A percentile compares a stretch with the other conserved stretches of the same genome.
Evolutionary conservation across 1,284 basidiomycete species (phyloP).

Genomic region (Tetrapyrgos nigripes): DNA sequence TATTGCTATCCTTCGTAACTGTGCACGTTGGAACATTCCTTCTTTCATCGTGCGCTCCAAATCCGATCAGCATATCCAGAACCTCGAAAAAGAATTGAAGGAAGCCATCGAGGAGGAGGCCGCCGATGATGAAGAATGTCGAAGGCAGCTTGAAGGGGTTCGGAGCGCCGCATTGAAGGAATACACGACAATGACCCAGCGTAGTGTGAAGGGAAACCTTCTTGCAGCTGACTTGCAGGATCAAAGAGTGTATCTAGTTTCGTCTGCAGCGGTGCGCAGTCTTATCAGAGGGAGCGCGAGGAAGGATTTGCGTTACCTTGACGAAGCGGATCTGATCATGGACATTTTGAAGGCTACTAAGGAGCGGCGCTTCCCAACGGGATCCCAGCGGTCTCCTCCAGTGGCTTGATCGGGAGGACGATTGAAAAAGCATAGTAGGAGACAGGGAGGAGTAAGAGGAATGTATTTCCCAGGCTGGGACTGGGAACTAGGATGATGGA

Average conservation of each 20-base stretch:
- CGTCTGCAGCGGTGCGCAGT: conserved; percentile 17
- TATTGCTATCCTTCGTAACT: conserved; percentile 29
- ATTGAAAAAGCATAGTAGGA: too few relatives aligned
- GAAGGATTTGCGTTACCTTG: conserved; percentile 26
- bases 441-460: too few relatives aligned
- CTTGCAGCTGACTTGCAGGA: conserved; percentile 28
- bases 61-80: conserved; percentile 39
- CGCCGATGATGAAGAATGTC: neutral
- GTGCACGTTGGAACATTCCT: conserved; percentile 36
- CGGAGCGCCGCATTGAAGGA: conserved; percentile 21
- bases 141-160: neutral
- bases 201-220: conserved; percentile 35
- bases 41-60: conserved; percentile 42
- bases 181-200: conserved; percentile 30
- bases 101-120: conserved; percentile 25
- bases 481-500: too few relatives aligned
- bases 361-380: neutral
- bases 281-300: conserved; percentile 12
- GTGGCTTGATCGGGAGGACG: too few relatives aligned
- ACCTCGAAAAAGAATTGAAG: conserved; percentile 33
- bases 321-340: conserved; percentile 36
- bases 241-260: conserved; percentile 38
- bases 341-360: conserved; percentile 18
- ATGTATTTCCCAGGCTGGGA: too few relatives aligned
- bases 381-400: neutral